Percentiles rank a stretch among this genome's conserved stretches.
Conservation (phyloP, 331 rosid genomes). For the Telfairia occidentalis region DNA sequence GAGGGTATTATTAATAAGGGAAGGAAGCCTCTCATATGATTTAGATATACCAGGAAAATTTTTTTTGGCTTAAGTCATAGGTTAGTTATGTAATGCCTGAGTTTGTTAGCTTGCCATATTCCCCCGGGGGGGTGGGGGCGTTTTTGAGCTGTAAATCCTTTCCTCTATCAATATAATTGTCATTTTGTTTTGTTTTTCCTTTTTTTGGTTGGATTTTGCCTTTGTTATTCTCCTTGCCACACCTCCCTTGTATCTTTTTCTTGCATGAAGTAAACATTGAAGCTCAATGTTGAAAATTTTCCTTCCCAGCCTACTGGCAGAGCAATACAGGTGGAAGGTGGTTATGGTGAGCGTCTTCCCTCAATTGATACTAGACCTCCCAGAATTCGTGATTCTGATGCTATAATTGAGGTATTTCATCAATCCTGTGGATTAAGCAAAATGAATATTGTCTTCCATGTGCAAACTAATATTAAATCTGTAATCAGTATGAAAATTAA, state of each 20-base stretch:
- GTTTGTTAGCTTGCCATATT: too few relatives aligned
- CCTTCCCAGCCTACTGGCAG: slow-evolving; percentile 88
- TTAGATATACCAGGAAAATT: too few relatives aligned
- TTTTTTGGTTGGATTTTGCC: background rate
- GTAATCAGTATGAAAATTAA: background rate
- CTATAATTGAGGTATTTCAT: slow-evolving; percentile 80
- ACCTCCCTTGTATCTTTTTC: slow-evolving; percentile 4
- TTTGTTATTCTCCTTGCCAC: background rate
- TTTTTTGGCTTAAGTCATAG: too few relatives aligned
- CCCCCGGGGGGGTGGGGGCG: too few relatives aligned
- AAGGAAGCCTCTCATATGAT: background rate
- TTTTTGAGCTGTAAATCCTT: background rate
- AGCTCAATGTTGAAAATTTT: slow-evolving; percentile 13
- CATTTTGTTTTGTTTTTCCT: background rate
- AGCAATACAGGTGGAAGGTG: slow-evolving; percentile 99
- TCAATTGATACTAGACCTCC: slow-evolving; percentile 94
- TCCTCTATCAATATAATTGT: background rate
- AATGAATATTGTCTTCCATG: slow-evolving; percentile 3
- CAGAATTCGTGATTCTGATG: slow-evolving; percentile 88
- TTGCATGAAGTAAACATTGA: slow-evolving; percentile 1
- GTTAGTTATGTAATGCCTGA: too few relatives aligned
- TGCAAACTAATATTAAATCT: background rate
- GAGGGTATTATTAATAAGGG: background rate
- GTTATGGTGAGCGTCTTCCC: slow-evolving; percentile 93
- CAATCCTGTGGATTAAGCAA: slow-evolving; percentile 11